Conservation (phyloP, 805 yeast genomes). For the Nakazawaea ishiwadae region DNA sequence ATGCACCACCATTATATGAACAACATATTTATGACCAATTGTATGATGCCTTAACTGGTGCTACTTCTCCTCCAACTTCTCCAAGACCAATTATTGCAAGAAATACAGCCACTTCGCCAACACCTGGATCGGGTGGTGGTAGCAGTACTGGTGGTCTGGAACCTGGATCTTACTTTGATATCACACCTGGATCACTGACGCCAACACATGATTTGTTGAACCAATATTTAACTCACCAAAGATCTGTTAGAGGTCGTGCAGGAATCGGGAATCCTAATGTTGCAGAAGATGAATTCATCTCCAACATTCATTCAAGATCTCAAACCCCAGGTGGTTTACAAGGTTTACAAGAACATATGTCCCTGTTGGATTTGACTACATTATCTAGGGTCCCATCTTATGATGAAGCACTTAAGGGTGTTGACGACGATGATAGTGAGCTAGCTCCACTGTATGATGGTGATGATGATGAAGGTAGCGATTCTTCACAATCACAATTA, state of each 20-base stretch:
- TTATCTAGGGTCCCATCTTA: conserved; percentile 82
- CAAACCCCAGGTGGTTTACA: conserved; percentile 4
- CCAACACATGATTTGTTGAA: conserved; percentile 11
- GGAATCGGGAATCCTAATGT: conserved; percentile 10
- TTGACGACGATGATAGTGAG: conserved; percentile 34
- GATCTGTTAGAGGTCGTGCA: conserved; percentile 6
- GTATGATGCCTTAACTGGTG: conserved; percentile 28
- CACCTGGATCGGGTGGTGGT: not conserved
- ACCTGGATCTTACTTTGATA: conserved; percentile 10
- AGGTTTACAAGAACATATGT: conserved; percentile 3
- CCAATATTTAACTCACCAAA: conserved; percentile 5
- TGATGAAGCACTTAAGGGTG: conserved; percentile 64
- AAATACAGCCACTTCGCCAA: not conserved
- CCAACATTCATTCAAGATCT: conserved; percentile 6
- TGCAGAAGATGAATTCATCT: conserved; percentile 11
- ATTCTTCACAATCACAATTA: not conserved
- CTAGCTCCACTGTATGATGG: conserved; percentile 66
- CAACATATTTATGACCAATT: conserved; percentile 32
- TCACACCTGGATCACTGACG: conserved; percentile 8
- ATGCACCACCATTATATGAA: conserved; percentile 40
- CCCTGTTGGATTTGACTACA: conserved; percentile 31
- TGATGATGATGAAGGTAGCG: not conserved
- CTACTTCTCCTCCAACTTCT: conserved; percentile 16
- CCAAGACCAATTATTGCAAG: conserved; percentile 11
- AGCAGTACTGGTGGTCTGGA: not conserved